phyloP scores from a whole-genome alignment of 345 rosid genomes.

The Citrus trifoliata region DNA sequence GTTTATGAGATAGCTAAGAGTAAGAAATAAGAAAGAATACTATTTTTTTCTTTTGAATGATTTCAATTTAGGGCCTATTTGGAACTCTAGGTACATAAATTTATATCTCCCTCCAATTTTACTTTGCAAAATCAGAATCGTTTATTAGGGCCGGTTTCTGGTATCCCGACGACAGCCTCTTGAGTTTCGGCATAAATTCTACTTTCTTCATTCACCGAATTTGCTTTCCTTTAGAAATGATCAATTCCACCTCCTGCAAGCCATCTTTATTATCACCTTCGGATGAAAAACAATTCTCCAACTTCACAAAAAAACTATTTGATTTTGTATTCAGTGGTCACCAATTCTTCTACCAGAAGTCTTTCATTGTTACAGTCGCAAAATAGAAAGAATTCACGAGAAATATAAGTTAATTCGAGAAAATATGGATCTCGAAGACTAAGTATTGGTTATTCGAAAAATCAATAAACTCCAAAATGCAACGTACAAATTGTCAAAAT shows the following conservation, averaged over 20 bases:
- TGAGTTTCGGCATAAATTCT: background rate
- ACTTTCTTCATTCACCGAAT: background rate
- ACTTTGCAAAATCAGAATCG: background rate
- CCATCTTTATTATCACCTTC: conserved; percentile 7
- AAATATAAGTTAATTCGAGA: accelerated
- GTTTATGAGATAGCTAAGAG: too few relatives aligned
- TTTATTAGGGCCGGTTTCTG: background rate
- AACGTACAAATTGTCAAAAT: too few relatives aligned
- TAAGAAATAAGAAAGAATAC: too few relatives aligned
- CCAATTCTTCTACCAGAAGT: background rate
- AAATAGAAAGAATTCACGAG: too few relatives aligned
- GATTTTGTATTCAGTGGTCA: too few relatives aligned
- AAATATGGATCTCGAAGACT: accelerated
- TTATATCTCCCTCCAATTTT: too few relatives aligned
- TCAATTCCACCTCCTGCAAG: background rate
- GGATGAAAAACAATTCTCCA: background rate
- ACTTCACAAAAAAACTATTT: background rate
- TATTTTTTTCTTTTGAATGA: too few relatives aligned
- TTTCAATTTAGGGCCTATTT: too few relatives aligned
- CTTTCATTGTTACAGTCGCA: too few relatives aligned
- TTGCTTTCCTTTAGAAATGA: background rate
- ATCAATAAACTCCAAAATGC: too few relatives aligned
- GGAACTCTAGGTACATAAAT: too few relatives aligned
- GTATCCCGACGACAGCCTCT: background rate
- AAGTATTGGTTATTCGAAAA: too few relatives aligned